phyloP scores from a whole-genome alignment of 83 land plant genomes.

The Picea abies region DNA sequence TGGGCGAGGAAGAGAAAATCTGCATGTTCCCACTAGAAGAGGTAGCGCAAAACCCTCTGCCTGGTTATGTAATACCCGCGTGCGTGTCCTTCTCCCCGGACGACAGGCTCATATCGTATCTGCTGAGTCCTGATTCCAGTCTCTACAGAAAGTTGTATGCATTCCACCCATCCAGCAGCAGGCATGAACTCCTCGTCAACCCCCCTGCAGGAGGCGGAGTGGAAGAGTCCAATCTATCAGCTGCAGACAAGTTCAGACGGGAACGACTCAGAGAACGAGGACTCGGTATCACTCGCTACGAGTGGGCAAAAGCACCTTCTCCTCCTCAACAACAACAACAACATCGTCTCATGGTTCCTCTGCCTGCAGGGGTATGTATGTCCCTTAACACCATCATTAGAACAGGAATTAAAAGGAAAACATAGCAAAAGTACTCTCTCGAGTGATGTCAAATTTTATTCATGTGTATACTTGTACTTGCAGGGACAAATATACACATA shows the following conservation, averaged over 20 bases:
- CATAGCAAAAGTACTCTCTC: no score
- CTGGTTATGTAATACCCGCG: conserved; percentile 84
- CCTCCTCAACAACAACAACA: background rate
- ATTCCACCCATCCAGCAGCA: conserved; percentile 51
- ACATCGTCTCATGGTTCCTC: conserved; percentile 27
- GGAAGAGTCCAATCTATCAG: conserved; percentile 84
- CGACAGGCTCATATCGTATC: conserved; percentile 69
- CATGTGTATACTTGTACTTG: no score
- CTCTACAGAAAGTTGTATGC: conserved; percentile 78
- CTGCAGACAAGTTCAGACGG: conserved; percentile 89
- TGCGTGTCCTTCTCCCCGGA: conserved; percentile 91
- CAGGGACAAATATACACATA: no score
- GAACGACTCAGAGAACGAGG: conserved; percentile 94
- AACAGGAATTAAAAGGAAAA: no score
- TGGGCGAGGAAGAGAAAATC: no score
- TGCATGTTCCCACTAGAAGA: conserved; percentile 44
- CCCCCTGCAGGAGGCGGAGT: conserved; percentile 87
- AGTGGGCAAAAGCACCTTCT: conserved; percentile 66
- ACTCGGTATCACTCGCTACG: conserved; percentile 90
- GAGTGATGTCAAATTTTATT: no score
- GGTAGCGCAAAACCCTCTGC: conserved; percentile 85
- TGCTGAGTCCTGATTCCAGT: conserved; percentile 81
- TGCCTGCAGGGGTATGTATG: conserved; percentile 85
- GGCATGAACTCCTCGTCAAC: conserved; percentile 70
- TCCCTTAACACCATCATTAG: no score